Base-by-base conservation (phyloP, 805 yeast genomes). In the Lachancea nothofagi region DNA sequence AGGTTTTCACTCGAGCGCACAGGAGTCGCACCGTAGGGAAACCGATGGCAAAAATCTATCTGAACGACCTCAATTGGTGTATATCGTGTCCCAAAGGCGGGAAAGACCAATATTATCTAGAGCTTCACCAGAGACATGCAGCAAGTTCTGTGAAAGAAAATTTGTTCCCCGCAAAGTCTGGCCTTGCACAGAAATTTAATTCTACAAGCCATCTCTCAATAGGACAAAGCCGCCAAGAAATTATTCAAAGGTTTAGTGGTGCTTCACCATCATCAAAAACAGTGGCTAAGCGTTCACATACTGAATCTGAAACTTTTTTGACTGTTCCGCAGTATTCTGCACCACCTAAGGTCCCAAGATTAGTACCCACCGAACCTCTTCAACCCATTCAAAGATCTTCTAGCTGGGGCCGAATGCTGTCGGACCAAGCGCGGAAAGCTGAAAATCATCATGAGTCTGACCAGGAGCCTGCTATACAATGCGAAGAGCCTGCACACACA, bases 11-110 rank as follows among this genome's bases (percentile, higher is more conserved):
- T 6, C 42, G 50, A 18, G 33, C 49, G 4, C 22, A 40, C 5
- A 41, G 35, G 17, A 19, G 13, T 7, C 30, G 36, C 2, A 14
- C 33, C 7, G 21, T 24, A 9, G 30, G 35, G 9, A 34, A 40
- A 2, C 22, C 42, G 1, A 7, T 23, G 3, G 17, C 41, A n/a
- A 43, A 36, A 1, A 43, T 51, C 7, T 44, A 47, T 22, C 38
- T 60, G 6, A 60, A 59, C 37, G 57, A 59, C 40, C 36, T 44
- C 7, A 51, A 51, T 30, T 61, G 65, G 65, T 58, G 64, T 41
- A 46, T 61, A n/a, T 45, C 50, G 23, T 58, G 62, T 40, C 62
- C 64, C 5, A 50, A 51, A 36, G 61, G 60, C 7, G 36, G 45
- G 4, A 51, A 49, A 32, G 50, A 48, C 21, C 47, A 50, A 21